These are phyloP conservation scores for Pleurotus eryngii DNA, from an alignment of 768 basidiomycete genomes.

Conservation along the genomic window DNA sequence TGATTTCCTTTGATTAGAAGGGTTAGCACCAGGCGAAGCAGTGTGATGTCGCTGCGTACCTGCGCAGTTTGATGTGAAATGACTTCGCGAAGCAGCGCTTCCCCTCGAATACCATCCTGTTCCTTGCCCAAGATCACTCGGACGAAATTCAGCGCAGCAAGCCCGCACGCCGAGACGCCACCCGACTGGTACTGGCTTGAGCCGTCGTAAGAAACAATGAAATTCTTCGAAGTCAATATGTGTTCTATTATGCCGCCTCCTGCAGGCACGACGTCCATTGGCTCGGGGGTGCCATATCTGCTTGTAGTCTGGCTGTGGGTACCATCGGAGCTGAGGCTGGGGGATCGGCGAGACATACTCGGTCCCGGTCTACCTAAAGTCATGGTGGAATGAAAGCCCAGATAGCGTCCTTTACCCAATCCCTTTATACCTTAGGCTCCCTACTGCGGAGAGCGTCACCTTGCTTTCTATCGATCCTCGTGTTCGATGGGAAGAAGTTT, in stretches of 20 bases:
- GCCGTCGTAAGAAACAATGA: background rate
- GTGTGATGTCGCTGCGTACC: conserved; percentile 21
- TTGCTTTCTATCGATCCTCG: no score
- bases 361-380: background rate
- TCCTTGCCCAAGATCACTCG: conserved; percentile 42
- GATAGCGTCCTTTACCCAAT: no score
- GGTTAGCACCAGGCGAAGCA: background rate
- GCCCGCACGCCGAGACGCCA: conserved; percentile 46
- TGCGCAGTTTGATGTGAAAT: conserved; percentile 30
- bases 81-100: conserved; percentile 29
- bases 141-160: conserved; percentile 65
- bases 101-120: conserved; percentile 22
- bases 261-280: background rate
- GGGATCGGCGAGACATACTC: background rate
- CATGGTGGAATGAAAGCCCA: background rate
- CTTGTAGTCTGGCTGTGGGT: background rate
- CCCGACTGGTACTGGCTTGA: conserved; percentile 3
- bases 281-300: background rate
- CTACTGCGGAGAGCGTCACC: no score
- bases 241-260: background rate
- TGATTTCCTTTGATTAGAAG: conserved; percentile 8
- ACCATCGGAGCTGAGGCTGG: background rate
- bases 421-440: no score
- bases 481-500: no score
- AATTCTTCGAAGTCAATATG: background rate